A percentile compares a stretch with the other conserved stretches of the same genome.
phyloP scores from a whole-genome alignment of 768 basidiomycete species.

The Hypholoma fasciculare region DNA sequence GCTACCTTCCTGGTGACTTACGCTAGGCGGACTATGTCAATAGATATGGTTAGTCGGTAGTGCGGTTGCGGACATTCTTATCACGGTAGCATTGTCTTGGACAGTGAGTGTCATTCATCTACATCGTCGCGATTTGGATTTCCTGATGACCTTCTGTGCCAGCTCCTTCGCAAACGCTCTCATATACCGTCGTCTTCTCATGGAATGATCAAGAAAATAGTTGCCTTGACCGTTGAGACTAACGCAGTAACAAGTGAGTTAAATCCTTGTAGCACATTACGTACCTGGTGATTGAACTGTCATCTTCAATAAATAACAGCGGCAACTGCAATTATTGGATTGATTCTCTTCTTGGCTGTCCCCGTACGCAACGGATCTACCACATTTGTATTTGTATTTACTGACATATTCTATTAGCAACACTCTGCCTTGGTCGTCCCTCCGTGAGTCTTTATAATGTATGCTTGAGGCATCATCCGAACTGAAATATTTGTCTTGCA shows the following conservation, averaged over 20 bases:
- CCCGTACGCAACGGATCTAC: not conserved
- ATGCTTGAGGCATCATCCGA: not conserved
- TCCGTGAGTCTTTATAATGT: conserved; percentile 1
- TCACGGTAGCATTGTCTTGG: conserved; percentile 4
- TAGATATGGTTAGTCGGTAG: conserved; percentile 7
- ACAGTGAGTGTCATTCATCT: not conserved
- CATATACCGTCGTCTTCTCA: not conserved
- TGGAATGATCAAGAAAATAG: conserved; percentile 8
- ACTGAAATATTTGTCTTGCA: not conserved
- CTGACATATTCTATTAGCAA: not conserved
- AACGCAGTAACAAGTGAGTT: conserved; percentile 6
- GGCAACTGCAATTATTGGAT: not conserved
- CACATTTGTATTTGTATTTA: not conserved
- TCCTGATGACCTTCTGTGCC: too few species aligned
- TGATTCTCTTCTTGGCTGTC: conserved; percentile 8
- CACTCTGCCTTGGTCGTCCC: conserved; percentile 9
- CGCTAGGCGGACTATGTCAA: not conserved
- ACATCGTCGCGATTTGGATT: not conserved
- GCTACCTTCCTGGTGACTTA: not conserved
- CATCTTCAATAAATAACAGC: not conserved
- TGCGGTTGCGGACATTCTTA: conserved; percentile 4
- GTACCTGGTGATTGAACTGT: not conserved
- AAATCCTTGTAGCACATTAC: not conserved
- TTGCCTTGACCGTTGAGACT: conserved; percentile 4
- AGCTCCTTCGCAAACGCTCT: conserved; percentile 2